phyloP scores from a whole-genome alignment of 495 filamentous ascomycete genomes.

The Stereocaulon alpinum region DNA sequence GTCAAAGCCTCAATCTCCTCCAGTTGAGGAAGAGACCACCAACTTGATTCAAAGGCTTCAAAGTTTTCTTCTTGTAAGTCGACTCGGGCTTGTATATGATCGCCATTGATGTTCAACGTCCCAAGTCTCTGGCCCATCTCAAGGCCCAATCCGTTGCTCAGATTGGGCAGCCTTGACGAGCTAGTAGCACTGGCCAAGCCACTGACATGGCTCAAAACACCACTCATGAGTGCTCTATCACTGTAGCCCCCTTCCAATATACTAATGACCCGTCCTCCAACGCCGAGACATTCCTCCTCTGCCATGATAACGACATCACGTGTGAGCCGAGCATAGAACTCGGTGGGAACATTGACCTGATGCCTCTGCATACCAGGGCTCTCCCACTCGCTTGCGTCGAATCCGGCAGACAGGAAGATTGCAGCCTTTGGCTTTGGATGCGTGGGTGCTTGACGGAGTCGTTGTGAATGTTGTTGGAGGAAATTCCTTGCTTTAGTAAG shows the following conservation, averaged over 20 bases:
- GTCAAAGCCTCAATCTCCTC: slow-evolving; percentile 51
- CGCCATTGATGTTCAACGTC: slow-evolving; percentile 1
- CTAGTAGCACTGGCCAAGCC: slow-evolving; percentile 32
- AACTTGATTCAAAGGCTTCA: slow-evolving; percentile 48
- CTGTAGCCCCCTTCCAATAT: slow-evolving; percentile 95
- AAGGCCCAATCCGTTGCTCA: slow-evolving; percentile 34
- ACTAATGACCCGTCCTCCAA: slow-evolving; percentile 79
- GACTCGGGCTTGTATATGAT: slow-evolving; percentile 1
- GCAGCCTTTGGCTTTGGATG: slow-evolving; percentile 59
- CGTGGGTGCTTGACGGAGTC: slow-evolving; percentile 42
- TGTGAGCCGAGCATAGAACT: slow-evolving; percentile 88
- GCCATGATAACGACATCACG: slow-evolving; percentile 72
- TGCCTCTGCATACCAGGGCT: slow-evolving; percentile 87
- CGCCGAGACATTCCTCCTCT: slow-evolving; percentile 64
- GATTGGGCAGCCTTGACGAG: slow-evolving; percentile 25
- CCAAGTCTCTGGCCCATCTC: slow-evolving; percentile 44
- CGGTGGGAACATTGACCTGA: slow-evolving; percentile 87
- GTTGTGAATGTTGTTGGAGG: slow-evolving; percentile 55
- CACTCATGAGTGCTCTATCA: slow-evolving; percentile 76
- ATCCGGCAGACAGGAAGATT: slow-evolving; percentile 89
- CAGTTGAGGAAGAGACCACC: slow-evolving; percentile 67
- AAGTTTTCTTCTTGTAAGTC: background rate
- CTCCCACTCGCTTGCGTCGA: slow-evolving; percentile 95
- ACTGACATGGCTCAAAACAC: slow-evolving; percentile 78
- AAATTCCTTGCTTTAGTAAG: slow-evolving; percentile 72